A percentile compares a stretch with the other conserved stretches of the same genome.
These are phyloP conservation scores for Pleurotus djamor DNA, from an alignment of 768 basidiomycete genomes.

Conservation along the genomic window DNA sequence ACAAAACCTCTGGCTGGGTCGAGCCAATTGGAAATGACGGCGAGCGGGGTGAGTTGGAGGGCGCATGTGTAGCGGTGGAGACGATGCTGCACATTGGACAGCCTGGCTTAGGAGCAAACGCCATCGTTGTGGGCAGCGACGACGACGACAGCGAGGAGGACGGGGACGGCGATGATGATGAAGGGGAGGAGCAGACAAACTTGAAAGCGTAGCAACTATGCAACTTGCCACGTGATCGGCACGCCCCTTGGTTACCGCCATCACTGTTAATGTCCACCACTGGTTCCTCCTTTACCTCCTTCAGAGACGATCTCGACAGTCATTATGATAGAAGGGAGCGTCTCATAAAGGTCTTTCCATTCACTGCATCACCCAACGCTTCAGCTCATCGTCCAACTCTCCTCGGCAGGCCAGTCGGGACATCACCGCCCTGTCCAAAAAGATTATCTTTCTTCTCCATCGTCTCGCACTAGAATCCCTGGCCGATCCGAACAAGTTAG, in stretches of 20 bases:
- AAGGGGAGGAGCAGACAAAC: not conserved
- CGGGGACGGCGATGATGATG: slow-evolving; percentile 1
- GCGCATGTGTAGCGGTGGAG: slow-evolving; percentile 45
- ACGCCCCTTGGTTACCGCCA: not conserved
- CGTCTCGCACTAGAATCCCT: slow-evolving; percentile 47
- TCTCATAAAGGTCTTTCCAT: slow-evolving; percentile 72
- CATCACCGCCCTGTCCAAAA: slow-evolving; percentile 89
- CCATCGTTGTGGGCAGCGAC: slow-evolving; percentile 27
- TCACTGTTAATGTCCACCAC: not conserved
- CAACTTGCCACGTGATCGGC: no score
- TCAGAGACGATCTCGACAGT: slow-evolving; percentile 75
- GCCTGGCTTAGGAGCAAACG: slow-evolving; percentile 62
- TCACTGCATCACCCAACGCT: not conserved
- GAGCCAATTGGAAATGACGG: slow-evolving; percentile 45
- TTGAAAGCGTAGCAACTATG: no score
- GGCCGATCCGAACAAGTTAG: slow-evolving; percentile 21
- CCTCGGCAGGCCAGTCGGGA: slow-evolving; percentile 70
- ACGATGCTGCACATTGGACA: slow-evolving; percentile 81
- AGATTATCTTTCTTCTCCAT: slow-evolving; percentile 90
- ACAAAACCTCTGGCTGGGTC: slow-evolving; percentile 59
- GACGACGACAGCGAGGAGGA: slow-evolving; percentile 10
- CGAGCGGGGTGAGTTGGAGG: slow-evolving; percentile 40
- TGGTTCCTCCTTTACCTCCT: slow-evolving; percentile 46
- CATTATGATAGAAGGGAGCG: slow-evolving; percentile 87
- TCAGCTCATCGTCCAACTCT: not conserved